Evolutionary conservation across 108 stramenopile species (phyloP).

Genomic region (Skeletonema costatum): DNA sequence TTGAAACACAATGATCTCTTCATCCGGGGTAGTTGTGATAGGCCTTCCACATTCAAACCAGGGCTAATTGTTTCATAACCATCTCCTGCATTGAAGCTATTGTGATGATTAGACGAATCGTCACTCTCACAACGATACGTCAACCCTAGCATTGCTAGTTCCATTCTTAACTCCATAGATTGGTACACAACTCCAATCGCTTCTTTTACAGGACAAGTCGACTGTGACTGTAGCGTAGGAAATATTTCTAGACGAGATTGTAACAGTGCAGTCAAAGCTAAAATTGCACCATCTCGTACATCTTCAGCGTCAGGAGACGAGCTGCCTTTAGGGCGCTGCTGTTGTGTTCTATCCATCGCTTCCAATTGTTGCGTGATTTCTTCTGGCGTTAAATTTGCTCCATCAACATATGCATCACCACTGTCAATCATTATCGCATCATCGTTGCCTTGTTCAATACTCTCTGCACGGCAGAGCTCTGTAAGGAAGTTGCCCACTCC

Average conservation of each 20-base stretch:
- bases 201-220: constrained; percentile 7
- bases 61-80: constrained; percentile 30
- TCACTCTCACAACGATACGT: constrained; percentile 58
- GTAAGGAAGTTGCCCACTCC: constrained; percentile 62
- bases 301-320: constrained; percentile 16
- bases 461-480: constrained; percentile 57
- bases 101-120: constrained; percentile 13
- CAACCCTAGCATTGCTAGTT: constrained; percentile 53
- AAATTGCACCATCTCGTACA: constrained; percentile 65
- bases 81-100: constrained; percentile 29
- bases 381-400: constrained; percentile 18
- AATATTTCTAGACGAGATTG: constrained; percentile 29
- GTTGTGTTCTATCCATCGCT: constrained; percentile 13
- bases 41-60: constrained; percentile 49
- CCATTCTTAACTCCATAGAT: constrained; percentile 49
- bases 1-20: constrained; percentile 76
- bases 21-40: constrained; percentile 66
- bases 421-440: not conserved
- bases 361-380: constrained; percentile 26
- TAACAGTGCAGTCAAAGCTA: constrained; percentile 45
- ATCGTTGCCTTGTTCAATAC: constrained; percentile 25
- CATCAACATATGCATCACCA: constrained; percentile 28
- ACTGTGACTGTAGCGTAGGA: constrained; percentile 37
- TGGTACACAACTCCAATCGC: constrained; percentile 34
- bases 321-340: constrained; percentile 4